These are phyloP conservation scores for Plantago major DNA, from an alignment of 257 asterid genomes.

Conservation along the genomic window DNA sequence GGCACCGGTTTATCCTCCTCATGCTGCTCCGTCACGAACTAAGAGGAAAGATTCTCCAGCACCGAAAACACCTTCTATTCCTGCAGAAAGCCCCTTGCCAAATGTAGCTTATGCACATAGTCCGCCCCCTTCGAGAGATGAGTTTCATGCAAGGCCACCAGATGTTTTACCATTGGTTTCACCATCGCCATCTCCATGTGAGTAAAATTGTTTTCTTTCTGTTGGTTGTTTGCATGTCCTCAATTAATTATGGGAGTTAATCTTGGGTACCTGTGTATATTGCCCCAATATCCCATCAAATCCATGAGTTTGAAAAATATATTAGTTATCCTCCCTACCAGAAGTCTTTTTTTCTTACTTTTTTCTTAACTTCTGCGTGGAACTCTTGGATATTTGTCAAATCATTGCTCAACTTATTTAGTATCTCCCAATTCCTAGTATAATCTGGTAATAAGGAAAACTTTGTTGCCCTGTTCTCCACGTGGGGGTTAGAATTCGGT, in stretches of 20 bases:
- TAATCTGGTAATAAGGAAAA: too few species aligned
- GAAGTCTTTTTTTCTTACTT: too few species aligned
- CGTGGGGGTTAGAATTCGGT: too few species aligned
- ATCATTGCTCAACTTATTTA: too few species aligned
- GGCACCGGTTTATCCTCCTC: constrained; percentile 53
- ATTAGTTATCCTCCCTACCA: too few species aligned
- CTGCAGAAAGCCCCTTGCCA: constrained; percentile 53
- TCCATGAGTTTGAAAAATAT: too few species aligned
- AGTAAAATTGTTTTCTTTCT: constrained; percentile 26
- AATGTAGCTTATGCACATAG: constrained; percentile 42
- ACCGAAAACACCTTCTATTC: constrained; percentile 32
- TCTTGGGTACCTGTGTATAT: too few species aligned
- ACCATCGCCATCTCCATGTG: constrained; percentile 68
- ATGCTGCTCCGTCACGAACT: constrained; percentile 44
- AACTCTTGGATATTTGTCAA: too few species aligned
- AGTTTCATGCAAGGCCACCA: constrained; percentile 40
- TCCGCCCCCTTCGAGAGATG: constrained; percentile 53
- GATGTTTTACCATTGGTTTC: constrained; percentile 43
- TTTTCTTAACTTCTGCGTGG: too few species aligned
- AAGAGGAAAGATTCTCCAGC: constrained; percentile 27
- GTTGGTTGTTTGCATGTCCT: not conserved
- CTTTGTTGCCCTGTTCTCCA: too few species aligned
- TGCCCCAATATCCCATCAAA: too few species aligned
- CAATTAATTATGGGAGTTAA: not conserved
- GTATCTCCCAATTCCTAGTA: too few species aligned